Conservation (phyloP, 225 moss, liverwort and hornwort species). For the Takakia lepidozioides region DNA sequence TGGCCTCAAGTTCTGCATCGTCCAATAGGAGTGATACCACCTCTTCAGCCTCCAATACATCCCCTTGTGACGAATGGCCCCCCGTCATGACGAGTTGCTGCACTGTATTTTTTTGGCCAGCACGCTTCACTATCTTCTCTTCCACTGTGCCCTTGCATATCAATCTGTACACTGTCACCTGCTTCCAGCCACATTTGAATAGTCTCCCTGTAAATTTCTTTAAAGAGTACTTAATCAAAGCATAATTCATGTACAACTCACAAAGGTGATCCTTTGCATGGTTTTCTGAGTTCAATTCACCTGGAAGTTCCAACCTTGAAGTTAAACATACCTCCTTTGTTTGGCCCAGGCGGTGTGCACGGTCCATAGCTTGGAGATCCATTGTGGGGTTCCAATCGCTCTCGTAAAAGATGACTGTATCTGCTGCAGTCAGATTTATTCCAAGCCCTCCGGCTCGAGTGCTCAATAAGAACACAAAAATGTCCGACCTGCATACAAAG, state of each 20-base stretch:
- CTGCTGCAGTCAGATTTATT: slow-evolving; percentile 87
- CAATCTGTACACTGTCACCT: slow-evolving; percentile 91
- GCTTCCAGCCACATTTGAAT: slow-evolving; percentile 14
- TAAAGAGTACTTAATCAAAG: too few relatives aligned
- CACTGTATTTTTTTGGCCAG: slow-evolving; percentile 89
- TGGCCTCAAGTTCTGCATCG: slow-evolving; percentile 84
- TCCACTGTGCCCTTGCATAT: slow-evolving; percentile 95
- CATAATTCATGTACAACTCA: too few relatives aligned
- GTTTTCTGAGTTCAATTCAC: too few relatives aligned
- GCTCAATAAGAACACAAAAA: slow-evolving; percentile 85
- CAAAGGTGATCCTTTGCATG: too few relatives aligned
- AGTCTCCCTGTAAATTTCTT: too few relatives aligned
- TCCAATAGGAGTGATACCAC: slow-evolving; percentile 79
- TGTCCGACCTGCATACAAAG: slow-evolving; percentile 55
- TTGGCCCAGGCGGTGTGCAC: slow-evolving; percentile 92
- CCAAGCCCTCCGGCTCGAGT: slow-evolving; percentile 91
- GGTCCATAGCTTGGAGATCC: slow-evolving; percentile 96
- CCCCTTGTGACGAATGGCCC: slow-evolving; percentile 73
- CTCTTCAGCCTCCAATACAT: slow-evolving; percentile 87
- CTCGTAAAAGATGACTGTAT: slow-evolving; percentile 87
- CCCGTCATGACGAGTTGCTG: slow-evolving; percentile 95
- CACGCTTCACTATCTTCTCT: slow-evolving; percentile 88
- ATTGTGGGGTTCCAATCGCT: slow-evolving; percentile 98
- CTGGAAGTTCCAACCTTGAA: too few relatives aligned
- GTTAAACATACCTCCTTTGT: slow-evolving; percentile 71